Evolutionary conservation across 2,329 filamentous ascomycete genomes (phyloP).

Genomic region (Cercospora nicotianae): DNA sequence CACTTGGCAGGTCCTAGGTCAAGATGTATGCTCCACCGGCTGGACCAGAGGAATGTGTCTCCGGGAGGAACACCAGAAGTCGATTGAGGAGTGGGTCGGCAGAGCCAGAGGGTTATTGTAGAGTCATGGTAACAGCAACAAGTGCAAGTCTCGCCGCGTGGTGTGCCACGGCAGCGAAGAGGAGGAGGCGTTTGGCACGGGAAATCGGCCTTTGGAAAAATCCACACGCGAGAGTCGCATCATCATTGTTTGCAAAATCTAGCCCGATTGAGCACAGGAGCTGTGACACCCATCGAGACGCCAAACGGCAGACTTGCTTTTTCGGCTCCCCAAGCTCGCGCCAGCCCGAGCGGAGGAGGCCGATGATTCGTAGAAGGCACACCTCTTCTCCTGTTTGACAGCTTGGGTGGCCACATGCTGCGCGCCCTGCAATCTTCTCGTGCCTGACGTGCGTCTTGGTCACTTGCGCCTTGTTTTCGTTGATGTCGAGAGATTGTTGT

Average conservation of each 20-base stretch:
- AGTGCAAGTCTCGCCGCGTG: background rate
- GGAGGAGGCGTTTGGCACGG: conserved; percentile 3
- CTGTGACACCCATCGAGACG: background rate
- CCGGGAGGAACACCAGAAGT: background rate
- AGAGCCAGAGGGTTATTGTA: background rate
- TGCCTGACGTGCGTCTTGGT: background rate
- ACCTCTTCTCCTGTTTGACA: background rate
- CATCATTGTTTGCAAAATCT: conserved; percentile 4
- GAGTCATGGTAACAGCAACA: background rate
- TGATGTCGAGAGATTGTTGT: background rate
- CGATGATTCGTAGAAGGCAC: background rate
- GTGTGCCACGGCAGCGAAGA: background rate
- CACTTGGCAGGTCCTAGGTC: background rate
- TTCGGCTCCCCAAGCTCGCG: conserved; percentile 2
- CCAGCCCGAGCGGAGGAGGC: conserved; percentile 1
- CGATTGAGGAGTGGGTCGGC: background rate
- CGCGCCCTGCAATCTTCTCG: conserved; percentile 1
- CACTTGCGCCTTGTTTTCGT: background rate
- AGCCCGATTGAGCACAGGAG: background rate
- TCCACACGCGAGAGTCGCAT: background rate
- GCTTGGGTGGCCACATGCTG: background rate
- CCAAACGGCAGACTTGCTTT: background rate
- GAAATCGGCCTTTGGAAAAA: conserved; percentile 1
- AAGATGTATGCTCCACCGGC: background rate
- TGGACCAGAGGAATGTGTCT: background rate